Conservation (phyloP, 495 filamentous ascomycete genomes). For the Penicillium steckii region DNA sequence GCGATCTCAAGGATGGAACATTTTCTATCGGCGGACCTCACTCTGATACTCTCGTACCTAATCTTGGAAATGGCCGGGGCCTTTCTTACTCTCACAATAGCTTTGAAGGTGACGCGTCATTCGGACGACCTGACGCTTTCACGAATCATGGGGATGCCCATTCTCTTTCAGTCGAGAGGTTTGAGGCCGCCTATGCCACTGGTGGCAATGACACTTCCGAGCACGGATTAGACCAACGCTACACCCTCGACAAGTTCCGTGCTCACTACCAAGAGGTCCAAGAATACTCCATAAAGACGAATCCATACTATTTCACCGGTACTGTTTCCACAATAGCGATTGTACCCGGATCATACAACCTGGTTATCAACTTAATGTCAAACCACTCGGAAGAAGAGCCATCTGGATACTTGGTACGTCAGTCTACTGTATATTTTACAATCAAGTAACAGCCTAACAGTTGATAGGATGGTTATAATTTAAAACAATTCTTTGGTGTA, state of each 20-base stretch:
- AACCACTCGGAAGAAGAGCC: slow-evolving; percentile 8
- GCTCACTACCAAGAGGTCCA: slow-evolving; percentile 31
- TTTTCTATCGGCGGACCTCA: slow-evolving; percentile 23
- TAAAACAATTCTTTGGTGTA: slow-evolving; percentile 8
- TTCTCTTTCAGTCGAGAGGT: slow-evolving; percentile 8
- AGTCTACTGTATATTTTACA: not conserved
- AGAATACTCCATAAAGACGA: slow-evolving; percentile 34
- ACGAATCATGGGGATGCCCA: slow-evolving; percentile 10
- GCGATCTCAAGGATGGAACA: slow-evolving; percentile 15
- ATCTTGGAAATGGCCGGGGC: slow-evolving; percentile 16
- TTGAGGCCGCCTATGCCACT: slow-evolving; percentile 5
- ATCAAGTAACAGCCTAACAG: not conserved
- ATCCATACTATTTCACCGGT: slow-evolving; percentile 45
- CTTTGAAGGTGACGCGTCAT: slow-evolving; percentile 22
- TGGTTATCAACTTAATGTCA: slow-evolving; percentile 23
- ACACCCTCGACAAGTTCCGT: slow-evolving; percentile 9
- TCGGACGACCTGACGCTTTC: slow-evolving; percentile 1
- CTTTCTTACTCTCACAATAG: slow-evolving; percentile 27
- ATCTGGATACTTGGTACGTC: slow-evolving; percentile 7
- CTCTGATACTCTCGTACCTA: slow-evolving; percentile 8
- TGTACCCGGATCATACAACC: slow-evolving; percentile 35
- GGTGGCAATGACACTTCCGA: slow-evolving; percentile 10
- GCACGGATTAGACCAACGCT: slow-evolving; percentile 6
- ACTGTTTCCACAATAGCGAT: slow-evolving; percentile 38
- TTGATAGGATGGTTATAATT: slow-evolving; percentile 5